These are phyloP conservation scores for Coemansia sp. DNA, from an alignment of 192 early-diverging fungal genomes.

Conservation along the genomic window DNA sequence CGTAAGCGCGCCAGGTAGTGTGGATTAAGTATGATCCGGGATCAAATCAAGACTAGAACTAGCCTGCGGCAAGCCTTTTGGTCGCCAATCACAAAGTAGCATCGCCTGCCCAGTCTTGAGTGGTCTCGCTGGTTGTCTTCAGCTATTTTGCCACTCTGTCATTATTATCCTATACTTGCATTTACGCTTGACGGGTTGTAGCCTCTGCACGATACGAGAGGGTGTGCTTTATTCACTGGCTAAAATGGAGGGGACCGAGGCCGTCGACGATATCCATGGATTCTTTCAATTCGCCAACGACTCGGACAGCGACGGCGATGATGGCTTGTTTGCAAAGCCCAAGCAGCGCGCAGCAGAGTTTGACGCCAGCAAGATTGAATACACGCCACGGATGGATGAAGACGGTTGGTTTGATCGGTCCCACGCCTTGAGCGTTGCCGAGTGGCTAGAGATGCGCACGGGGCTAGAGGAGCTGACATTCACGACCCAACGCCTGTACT, in stretches of 20 bases:
- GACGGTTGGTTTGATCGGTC: constrained; percentile 41
- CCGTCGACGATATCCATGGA: constrained; percentile 35
- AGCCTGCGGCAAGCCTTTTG: too few relatives aligned
- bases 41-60: neutral
- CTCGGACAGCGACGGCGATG: constrained; percentile 33
- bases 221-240: neutral
- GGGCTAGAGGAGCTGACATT: constrained; percentile 35
- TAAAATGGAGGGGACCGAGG: constrained; percentile 7
- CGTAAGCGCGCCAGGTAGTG: too few relatives aligned
- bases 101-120: too few relatives aligned
- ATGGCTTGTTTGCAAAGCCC: constrained; percentile 26
- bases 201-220: too few relatives aligned
- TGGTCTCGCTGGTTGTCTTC: too few relatives aligned
- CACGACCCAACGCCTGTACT: constrained; percentile 38
- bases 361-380: constrained; percentile 29
- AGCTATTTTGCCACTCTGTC: too few relatives aligned
- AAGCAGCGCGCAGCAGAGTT: constrained; percentile 22
- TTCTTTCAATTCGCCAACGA: constrained; percentile 48
- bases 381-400: constrained; percentile 27
- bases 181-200: too few relatives aligned
- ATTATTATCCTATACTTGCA: too few relatives aligned
- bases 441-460: constrained; percentile 18
- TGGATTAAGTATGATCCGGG: neutral
- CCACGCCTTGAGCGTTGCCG: neutral
- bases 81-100: too few relatives aligned